phyloP scores from a whole-genome alignment of 176 grass and related monocot genomes.

The Pontederia crassipes region DNA sequence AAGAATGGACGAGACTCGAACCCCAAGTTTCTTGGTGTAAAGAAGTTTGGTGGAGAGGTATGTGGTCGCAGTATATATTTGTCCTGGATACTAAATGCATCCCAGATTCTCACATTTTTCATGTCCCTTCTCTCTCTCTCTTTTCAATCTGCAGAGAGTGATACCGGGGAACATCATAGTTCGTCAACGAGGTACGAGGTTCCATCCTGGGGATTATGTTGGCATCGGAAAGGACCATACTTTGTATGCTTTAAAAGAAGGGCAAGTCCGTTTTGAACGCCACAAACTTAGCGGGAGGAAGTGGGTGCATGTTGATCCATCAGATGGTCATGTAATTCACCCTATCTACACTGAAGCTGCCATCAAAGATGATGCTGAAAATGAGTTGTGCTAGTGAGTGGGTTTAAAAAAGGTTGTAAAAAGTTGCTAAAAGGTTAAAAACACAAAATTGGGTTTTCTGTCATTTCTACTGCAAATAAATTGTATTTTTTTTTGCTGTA shows the following conservation, averaged over 20 bases:
- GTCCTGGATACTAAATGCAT: too few relatives aligned
- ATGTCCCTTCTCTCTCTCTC: background rate
- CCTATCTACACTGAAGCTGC: slow-evolving; percentile 35
- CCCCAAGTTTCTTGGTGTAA: slow-evolving; percentile 80
- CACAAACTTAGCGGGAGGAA: slow-evolving; percentile 76
- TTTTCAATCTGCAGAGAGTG: slow-evolving; percentile 26
- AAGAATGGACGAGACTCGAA: slow-evolving; percentile 85
- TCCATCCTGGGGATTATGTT: slow-evolving; percentile 77
- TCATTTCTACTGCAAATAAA: too few relatives aligned
- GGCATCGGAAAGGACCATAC: slow-evolving; percentile 87
- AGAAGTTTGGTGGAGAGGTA: slow-evolving; percentile 94
- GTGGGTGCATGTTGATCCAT: slow-evolving; percentile 73
- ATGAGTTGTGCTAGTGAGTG: slow-evolving; percentile 7
- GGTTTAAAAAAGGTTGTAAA: too few relatives aligned
- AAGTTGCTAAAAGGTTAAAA: too few relatives aligned
- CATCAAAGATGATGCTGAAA: slow-evolving; percentile 16
- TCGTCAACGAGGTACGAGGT: slow-evolving; percentile 62
- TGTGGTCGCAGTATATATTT: too few relatives aligned
- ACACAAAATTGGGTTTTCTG: too few relatives aligned
- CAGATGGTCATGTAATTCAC: slow-evolving; percentile 51
- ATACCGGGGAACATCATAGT: slow-evolving; percentile 73
- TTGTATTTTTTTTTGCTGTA: too few relatives aligned
- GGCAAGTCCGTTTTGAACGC: slow-evolving; percentile 67
- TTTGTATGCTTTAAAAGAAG: slow-evolving; percentile 66
- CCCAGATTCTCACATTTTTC: background rate